Evolutionary conservation across 73 alveolate genomes (phyloP).

Genomic region (Tetrahymena borealis): DNA sequence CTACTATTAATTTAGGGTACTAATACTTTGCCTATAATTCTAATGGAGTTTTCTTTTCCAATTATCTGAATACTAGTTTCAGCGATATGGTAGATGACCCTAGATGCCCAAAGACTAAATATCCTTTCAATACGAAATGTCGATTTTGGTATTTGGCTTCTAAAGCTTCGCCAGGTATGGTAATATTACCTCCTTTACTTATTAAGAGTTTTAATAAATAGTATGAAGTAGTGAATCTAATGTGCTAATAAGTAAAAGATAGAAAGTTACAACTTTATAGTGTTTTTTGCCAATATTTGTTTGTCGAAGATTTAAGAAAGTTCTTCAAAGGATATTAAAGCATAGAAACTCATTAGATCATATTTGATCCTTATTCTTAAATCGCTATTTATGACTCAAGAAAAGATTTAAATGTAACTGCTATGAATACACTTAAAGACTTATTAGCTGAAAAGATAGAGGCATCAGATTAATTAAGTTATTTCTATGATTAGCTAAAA

Average conservation of each 20-base stretch:
- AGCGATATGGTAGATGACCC: neutral
- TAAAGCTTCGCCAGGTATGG: neutral
- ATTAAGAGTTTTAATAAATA: neutral
- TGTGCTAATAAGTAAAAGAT: neutral
- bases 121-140: neutral
- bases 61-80: neutral
- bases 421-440: neutral
- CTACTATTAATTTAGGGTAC: neutral
- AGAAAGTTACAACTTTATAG: neutral
- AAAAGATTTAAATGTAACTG: neutral
- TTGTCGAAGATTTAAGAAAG: neutral
- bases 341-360: neutral
- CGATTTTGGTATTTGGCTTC: neutral
- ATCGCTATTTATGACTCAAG: neutral
- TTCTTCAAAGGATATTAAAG: neutral
- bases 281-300: neutral
- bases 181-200: neutral
- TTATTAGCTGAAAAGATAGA: neutral
- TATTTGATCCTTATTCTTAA: neutral
- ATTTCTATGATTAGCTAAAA: neutral
- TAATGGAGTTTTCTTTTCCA: neutral
- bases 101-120: neutral
- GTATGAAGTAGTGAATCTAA: neutral
- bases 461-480: neutral
- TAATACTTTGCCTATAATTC: neutral